A percentile compares a stretch with the other conserved stretches of the same genome.
Conservation (phyloP, 768 basidiomycete genomes). For the Coprinellus aureogranulatus region DNA sequence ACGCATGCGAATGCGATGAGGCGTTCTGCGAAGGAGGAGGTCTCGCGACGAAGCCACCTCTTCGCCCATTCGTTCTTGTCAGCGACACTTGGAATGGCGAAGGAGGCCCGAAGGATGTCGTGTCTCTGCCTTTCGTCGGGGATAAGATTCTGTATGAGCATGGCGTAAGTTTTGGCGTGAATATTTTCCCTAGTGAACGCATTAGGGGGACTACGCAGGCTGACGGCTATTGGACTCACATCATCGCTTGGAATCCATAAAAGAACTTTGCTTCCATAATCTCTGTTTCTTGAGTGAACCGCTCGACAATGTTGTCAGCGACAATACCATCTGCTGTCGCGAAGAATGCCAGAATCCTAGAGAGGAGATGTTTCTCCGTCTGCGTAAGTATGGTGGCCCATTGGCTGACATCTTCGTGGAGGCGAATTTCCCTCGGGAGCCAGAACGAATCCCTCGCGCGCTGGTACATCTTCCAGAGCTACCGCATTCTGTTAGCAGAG, state of each 20-base stretch:
- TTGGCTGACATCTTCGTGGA: background rate
- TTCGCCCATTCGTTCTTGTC: background rate
- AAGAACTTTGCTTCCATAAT: background rate
- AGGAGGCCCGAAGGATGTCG: background rate
- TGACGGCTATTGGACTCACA: background rate
- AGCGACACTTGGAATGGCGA: background rate
- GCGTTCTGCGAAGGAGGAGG: background rate
- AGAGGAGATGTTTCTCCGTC: background rate
- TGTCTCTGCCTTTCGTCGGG: background rate
- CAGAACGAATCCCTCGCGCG: background rate
- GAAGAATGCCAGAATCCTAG: background rate
- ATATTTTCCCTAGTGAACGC: background rate
- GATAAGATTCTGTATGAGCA: background rate
- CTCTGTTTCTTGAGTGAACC: background rate
- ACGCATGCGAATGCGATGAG: constrained; percentile 64
- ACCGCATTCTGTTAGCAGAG: too few relatives aligned
- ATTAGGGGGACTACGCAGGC: too few relatives aligned
- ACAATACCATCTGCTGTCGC: background rate
- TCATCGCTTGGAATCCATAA: background rate
- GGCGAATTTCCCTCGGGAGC: background rate
- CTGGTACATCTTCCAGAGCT: background rate
- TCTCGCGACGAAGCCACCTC: background rate
- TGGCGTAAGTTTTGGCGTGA: background rate
- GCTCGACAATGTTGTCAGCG: background rate
- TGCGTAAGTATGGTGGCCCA: background rate